A percentile compares a stretch with the other conserved stretches of the same genome.
Conservation (phyloP, 2,329 filamentous ascomycete genomes). For the Xylaria sp. region DNA sequence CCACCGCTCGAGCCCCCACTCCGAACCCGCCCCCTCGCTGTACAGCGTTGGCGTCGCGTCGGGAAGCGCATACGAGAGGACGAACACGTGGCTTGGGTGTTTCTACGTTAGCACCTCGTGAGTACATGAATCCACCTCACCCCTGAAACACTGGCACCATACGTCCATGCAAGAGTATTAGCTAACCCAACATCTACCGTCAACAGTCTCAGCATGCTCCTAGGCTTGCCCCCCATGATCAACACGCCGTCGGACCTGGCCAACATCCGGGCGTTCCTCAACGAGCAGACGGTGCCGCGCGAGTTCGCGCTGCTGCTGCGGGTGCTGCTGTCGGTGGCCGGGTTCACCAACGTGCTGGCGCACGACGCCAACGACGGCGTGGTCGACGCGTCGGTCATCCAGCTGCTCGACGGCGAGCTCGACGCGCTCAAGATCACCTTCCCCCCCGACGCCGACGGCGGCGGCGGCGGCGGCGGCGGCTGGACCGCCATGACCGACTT, state of each 20-base stretch:
- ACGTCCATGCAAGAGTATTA: neutral
- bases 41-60: constrained; percentile 20
- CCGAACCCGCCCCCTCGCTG: constrained; percentile 18
- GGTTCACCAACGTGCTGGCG: constrained; percentile 33
- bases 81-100: constrained; percentile 37
- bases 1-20: constrained; percentile 25
- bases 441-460: too few species aligned
- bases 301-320: constrained; percentile 33
- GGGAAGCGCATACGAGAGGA: constrained; percentile 27
- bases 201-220: constrained; percentile 35
- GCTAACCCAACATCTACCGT: constrained; percentile 3
- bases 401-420: constrained; percentile 35
- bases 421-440: constrained; percentile 27
- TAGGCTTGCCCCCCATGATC: constrained; percentile 33
- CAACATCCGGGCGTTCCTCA: constrained; percentile 27
- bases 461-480: too few species aligned
- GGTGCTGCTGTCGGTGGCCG: constrained; percentile 30
- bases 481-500: constrained; percentile 31
- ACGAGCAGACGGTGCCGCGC: constrained; percentile 26
- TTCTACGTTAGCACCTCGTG: constrained; percentile 37
- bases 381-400: constrained; percentile 34
- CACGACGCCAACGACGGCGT: constrained; percentile 31
- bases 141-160: too few species aligned
- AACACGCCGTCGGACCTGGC: constrained; percentile 33
- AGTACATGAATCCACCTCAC: constrained; percentile 9